These are phyloP conservation scores for Rhytidhysteron rufulum DNA, from an alignment of 2,329 filamentous ascomycete species.

Conservation along the genomic window DNA sequence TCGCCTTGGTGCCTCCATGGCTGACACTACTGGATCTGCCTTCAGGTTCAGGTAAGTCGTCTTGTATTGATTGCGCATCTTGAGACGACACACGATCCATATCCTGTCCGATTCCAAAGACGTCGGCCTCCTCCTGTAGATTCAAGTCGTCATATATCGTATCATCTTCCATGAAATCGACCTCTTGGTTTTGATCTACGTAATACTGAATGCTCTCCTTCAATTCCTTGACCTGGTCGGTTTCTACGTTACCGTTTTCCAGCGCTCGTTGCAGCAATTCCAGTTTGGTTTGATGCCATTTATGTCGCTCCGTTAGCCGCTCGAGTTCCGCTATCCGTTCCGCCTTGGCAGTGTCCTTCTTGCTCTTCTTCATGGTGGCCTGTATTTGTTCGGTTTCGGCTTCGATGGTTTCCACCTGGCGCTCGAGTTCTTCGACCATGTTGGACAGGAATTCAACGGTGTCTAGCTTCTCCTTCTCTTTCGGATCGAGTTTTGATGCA, in stretches of 20 bases:
- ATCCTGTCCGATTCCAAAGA: constrained; percentile 75
- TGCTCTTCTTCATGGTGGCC: constrained; percentile 90
- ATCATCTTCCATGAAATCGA: constrained; percentile 91
- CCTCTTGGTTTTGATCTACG: constrained; percentile 80
- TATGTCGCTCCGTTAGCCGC: constrained; percentile 81
- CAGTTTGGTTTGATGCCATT: constrained; percentile 91
- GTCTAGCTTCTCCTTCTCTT: constrained; percentile 91
- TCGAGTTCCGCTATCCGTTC: constrained; percentile 88
- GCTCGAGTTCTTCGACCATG: constrained; percentile 89
- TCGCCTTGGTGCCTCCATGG: constrained; percentile 42
- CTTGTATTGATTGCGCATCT: constrained; percentile 87
- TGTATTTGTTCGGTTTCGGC: constrained; percentile 85
- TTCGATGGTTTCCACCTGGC: constrained; percentile 88
- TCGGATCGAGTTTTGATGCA: constrained; percentile 91
- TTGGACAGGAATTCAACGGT: constrained; percentile 78
- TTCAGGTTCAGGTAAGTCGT: constrained; percentile 66
- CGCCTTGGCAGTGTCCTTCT: constrained; percentile 76
- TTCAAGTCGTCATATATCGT: constrained; percentile 93
- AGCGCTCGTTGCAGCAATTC: constrained; percentile 85
- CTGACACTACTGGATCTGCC: constrained; percentile 48
- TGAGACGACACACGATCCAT: constrained; percentile 91
- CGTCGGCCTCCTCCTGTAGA: constrained; percentile 85
- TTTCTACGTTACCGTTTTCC: constrained; percentile 88
- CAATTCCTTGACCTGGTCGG: constrained; percentile 79
- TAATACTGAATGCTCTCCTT: constrained; percentile 95